phyloP scores from a whole-genome alignment of 1,139 yeast species.

The Eremothecium coryli region DNA sequence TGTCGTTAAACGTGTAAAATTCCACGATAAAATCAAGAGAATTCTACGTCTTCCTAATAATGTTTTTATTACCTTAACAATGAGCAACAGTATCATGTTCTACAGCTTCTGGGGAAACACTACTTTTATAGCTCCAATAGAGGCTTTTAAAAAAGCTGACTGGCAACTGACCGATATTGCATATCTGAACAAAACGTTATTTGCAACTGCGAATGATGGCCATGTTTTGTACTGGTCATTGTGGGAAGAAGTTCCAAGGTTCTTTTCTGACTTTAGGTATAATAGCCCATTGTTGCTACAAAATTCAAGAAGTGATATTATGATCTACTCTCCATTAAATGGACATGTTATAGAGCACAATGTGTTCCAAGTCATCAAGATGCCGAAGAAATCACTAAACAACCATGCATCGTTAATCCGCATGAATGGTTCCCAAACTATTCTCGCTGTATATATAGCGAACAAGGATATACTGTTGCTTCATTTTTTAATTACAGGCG shows the following conservation, averaged over 20 bases:
- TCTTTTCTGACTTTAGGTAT: constrained; percentile 19
- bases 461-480: constrained; percentile 26
- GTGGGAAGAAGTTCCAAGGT: constrained; percentile 22
- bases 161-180: constrained; percentile 14
- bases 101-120: constrained; percentile 24
- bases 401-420: constrained; percentile 21
- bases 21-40: constrained; percentile 13
- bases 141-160: constrained; percentile 8
- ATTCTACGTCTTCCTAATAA: constrained; percentile 17
- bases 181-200: constrained; percentile 18
- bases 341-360: constrained; percentile 16
- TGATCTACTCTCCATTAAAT: constrained; percentile 22
- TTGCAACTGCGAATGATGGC: constrained; percentile 20
- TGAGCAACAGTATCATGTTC: constrained; percentile 18
- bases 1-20: constrained; percentile 10
- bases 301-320: constrained; percentile 22
- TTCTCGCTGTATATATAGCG: constrained; percentile 23
- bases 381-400: constrained; percentile 28
- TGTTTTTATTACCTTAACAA: constrained; percentile 16
- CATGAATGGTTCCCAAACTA: constrained; percentile 19
- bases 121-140: constrained; percentile 20
- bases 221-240: constrained; percentile 22
- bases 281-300: constrained; percentile 17
- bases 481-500: constrained; percentile 22
- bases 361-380: constrained; percentile 20